Percentiles rank a stretch among this genome's conserved stretches.
Evolutionary conservation across 106 monocot genomes (phyloP).

Genomic region (Hemerocallis citrina): DNA sequence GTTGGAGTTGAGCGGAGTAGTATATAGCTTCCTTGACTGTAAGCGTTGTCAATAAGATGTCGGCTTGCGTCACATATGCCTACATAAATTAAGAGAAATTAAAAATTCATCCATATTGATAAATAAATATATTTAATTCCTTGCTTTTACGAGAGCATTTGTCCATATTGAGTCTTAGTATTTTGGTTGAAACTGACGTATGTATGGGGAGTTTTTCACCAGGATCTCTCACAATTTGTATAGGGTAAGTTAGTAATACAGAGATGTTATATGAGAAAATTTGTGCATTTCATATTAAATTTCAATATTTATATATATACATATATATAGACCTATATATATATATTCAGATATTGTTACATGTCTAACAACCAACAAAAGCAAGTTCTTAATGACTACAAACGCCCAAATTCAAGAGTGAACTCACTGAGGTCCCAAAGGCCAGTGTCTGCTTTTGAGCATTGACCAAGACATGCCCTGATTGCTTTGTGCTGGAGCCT

Average conservation of each 20-base stretch:
- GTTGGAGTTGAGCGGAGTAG: slow-evolving; percentile 68
- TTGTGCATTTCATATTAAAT: too few species aligned
- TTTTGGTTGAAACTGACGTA: too few species aligned
- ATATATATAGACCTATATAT: too few species aligned
- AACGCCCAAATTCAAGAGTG: too few species aligned
- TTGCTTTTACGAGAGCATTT: background rate
- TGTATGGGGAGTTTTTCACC: too few species aligned
- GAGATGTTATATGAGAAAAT: too few species aligned
- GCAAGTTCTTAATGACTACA: too few species aligned
- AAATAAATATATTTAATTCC: background rate
- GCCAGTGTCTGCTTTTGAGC: slow-evolving; percentile 44
- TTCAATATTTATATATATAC: too few species aligned
- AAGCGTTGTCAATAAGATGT: slow-evolving; percentile 62
- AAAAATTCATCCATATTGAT: background rate
- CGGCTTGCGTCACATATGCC: slow-evolving; percentile 72
- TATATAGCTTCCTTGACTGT: slow-evolving; percentile 62
- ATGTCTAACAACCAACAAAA: too few species aligned
- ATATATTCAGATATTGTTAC: too few species aligned
- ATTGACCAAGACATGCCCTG: slow-evolving; percentile 47
- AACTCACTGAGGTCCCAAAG: slow-evolving; percentile 57
- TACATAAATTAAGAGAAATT: background rate
- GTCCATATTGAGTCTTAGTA: background rate
- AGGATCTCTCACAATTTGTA: too few species aligned
- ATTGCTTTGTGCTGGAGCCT: slow-evolving; percentile 27
- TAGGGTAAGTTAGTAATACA: too few species aligned